phyloP scores from a whole-genome alignment of 768 basidiomycete species.

The Russula lepida region DNA sequence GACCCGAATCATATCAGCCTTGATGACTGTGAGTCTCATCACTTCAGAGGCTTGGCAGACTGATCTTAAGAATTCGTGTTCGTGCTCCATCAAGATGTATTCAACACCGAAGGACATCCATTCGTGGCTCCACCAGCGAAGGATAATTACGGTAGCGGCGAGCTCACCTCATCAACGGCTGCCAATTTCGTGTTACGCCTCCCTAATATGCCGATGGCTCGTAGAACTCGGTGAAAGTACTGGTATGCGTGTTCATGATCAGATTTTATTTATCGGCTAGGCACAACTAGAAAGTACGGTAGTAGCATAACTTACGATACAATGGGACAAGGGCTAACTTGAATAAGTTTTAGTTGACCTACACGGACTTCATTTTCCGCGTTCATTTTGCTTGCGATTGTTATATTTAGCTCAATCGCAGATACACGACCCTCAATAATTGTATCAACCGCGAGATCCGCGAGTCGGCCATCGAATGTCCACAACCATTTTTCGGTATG shows the following conservation, averaged over 20 bases:
- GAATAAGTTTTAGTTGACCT: too few species aligned
- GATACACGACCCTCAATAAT: not conserved
- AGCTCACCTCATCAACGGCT: not conserved
- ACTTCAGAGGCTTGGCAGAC: not conserved
- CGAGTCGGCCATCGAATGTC: not conserved
- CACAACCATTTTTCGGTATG: not conserved
- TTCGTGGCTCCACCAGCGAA: constrained; percentile 20
- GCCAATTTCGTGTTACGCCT: not conserved
- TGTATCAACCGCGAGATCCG: not conserved
- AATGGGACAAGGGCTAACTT: not conserved
- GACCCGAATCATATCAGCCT: constrained; percentile 57
- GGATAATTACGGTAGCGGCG: constrained; percentile 30
- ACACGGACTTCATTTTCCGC: not conserved
- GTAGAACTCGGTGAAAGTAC: not conserved
- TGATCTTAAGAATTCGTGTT: not conserved
- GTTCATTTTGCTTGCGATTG: not conserved
- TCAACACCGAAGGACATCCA: constrained; percentile 24
- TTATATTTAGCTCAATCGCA: too few species aligned
- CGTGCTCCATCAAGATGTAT: constrained; percentile 30
- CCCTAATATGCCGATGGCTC: constrained; percentile 21
- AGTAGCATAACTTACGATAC: constrained; percentile 6
- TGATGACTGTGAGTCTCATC: constrained; percentile 47
- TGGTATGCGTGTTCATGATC: not conserved
- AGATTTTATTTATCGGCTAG: not conserved
- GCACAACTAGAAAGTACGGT: not conserved